A percentile compares a stretch with the other conserved stretches of the same genome.
Evolutionary conservation across 1,139 yeast species (phyloP).

Genomic region (Diutina rugosa): DNA sequence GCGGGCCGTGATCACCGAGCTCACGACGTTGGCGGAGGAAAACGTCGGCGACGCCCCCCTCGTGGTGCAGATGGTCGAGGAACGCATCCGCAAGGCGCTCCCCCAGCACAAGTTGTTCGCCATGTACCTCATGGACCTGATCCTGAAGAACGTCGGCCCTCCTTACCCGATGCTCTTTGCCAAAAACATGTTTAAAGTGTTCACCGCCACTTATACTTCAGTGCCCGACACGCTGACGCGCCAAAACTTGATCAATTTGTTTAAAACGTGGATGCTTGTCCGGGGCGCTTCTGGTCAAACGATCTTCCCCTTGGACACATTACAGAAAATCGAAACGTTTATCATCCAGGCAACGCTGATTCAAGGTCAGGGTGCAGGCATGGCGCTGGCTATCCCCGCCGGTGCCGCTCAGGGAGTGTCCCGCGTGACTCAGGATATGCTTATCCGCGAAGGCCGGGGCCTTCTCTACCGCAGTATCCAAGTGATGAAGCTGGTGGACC

Average conservation of each 20-base stretch:
- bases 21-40: slow-evolving; percentile 25
- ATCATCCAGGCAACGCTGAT: slow-evolving; percentile 25
- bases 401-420: slow-evolving; percentile 4
- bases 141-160: slow-evolving; percentile 29
- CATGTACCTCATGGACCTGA: slow-evolving; percentile 29
- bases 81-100: slow-evolving; percentile 21
- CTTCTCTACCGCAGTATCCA: neutral
- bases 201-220: slow-evolving; percentile 25
- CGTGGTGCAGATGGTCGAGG: slow-evolving; percentile 21
- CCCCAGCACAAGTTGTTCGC: slow-evolving; percentile 28
- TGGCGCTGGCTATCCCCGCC: neutral
- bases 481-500: neutral
- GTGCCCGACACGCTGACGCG: slow-evolving; percentile 25
- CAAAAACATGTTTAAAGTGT: slow-evolving; percentile 18
- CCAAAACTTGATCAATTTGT: slow-evolving; percentile 26
- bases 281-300: slow-evolving; percentile 22
- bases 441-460: slow-evolving; percentile 16
- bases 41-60: slow-evolving; percentile 17
- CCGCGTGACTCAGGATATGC: slow-evolving; percentile 14
- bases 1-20: slow-evolving; percentile 24
- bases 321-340: slow-evolving; percentile 24
- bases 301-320: slow-evolving; percentile 18
- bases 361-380: slow-evolving; percentile 5
- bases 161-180: slow-evolving; percentile 30
- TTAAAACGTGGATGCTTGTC: slow-evolving; percentile 23